Evolutionary conservation across 2,329 filamentous ascomycete species (phyloP).

Genomic region (Fusarium sublunatum): DNA sequence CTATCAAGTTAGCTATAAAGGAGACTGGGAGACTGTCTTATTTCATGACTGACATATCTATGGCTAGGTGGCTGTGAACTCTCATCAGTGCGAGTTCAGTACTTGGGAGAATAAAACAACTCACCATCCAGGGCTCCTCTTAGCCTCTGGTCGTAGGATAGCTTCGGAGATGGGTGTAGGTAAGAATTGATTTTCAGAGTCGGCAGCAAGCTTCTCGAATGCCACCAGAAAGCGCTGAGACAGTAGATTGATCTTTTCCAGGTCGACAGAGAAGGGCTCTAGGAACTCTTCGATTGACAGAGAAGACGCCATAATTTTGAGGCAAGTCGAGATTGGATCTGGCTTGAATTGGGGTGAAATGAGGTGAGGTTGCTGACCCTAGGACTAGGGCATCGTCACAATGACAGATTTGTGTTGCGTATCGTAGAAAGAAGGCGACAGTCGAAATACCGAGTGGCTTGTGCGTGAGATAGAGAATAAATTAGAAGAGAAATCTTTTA

Average conservation of each 20-base stretch:
- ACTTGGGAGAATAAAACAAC: conserved; percentile 42
- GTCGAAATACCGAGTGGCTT: not conserved
- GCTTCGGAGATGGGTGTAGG: conserved; percentile 71
- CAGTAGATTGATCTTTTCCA: conserved; percentile 58
- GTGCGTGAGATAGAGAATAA: not conserved
- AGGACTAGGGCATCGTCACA: conserved; percentile 29
- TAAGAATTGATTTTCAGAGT: conserved; percentile 67
- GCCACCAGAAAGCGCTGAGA: conserved; percentile 59
- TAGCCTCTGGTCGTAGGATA: conserved; percentile 62
- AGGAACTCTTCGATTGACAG: conserved; percentile 59
- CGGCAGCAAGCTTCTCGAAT: conserved; percentile 63
- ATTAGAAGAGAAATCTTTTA: not conserved
- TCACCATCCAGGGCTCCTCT: conserved; percentile 61
- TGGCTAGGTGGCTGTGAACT: conserved; percentile 65
- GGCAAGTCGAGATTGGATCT: not conserved
- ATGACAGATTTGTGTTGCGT: conserved; percentile 6
- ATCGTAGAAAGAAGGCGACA: not conserved
- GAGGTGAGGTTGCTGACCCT: conserved; percentile 1
- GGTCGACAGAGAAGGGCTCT: conserved; percentile 61
- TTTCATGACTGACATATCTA: conserved; percentile 69
- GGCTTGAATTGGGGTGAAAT: not conserved
- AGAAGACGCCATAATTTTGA: conserved; percentile 29
- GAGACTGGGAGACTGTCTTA: not conserved
- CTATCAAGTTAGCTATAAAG: conserved; percentile 52
- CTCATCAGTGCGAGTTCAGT: conserved; percentile 20